A percentile compares a stretch with the other conserved stretches of the same genome.
phyloP scores from a whole-genome alignment of 148 eudicot species.

The Beta vulgaris region DNA sequence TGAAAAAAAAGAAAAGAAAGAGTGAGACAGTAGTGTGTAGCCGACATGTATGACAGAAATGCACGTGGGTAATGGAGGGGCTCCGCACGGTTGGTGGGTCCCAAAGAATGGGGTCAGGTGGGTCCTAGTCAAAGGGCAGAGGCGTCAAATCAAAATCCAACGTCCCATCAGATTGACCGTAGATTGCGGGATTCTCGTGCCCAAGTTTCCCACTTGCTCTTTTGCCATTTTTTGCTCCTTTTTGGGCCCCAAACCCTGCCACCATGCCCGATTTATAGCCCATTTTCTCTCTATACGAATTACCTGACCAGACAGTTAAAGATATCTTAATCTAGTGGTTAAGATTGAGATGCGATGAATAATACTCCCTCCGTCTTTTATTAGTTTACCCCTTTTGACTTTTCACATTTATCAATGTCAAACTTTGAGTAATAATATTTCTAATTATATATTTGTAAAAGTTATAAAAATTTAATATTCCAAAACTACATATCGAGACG shows the following conservation, averaged over 20 bases:
- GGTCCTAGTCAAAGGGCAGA: not conserved
- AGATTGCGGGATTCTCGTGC: slow-evolving; percentile 9
- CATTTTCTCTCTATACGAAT: too few species aligned
- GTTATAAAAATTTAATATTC: too few species aligned
- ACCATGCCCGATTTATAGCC: not conserved
- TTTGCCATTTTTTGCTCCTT: not conserved
- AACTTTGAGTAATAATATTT: too few species aligned
- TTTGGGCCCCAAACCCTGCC: not conserved
- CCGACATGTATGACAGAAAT: slow-evolving; percentile 1
- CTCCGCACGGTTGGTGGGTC: slow-evolving; percentile 4
- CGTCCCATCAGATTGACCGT: slow-evolving; percentile 6
- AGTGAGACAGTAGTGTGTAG: not conserved
- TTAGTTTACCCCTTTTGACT: too few species aligned
- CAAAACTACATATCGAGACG: too few species aligned
- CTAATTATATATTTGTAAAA: too few species aligned
- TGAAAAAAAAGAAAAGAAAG: too few species aligned
- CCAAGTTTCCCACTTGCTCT: not conserved
- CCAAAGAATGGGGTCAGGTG: not conserved
- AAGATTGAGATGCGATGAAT: too few species aligned
- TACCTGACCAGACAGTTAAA: too few species aligned
- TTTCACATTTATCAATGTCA: too few species aligned
- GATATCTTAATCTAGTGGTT: too few species aligned
- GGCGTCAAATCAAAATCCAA: slow-evolving; percentile 1
- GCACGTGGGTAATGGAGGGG: slow-evolving; percentile 4
- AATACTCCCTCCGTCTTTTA: too few species aligned